Evolutionary conservation across 2,329 filamentous ascomycete species (phyloP).

Genomic region (Acephala macrosclerotiorum): DNA sequence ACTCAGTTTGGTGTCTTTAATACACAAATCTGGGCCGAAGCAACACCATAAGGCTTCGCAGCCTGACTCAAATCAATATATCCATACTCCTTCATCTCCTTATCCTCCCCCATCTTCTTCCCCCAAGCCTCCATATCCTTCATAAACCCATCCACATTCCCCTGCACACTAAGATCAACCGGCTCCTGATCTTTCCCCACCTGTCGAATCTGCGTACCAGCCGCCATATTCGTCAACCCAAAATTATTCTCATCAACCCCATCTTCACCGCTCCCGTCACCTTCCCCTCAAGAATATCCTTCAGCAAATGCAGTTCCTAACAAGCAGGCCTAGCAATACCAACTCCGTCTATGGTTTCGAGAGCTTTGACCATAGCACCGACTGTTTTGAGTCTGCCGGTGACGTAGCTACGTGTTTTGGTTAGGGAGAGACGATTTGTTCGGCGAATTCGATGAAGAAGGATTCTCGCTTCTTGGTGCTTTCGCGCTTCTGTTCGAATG

Average conservation of each 20-base stretch:
- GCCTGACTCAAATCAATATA: slow-evolving; percentile 49
- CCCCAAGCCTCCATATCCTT: slow-evolving; percentile 56
- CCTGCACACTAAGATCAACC: slow-evolving; percentile 56
- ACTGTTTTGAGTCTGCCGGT: slow-evolving; percentile 69
- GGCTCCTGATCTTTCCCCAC: slow-evolving; percentile 60
- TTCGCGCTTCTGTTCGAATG: slow-evolving; percentile 42
- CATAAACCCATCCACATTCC: slow-evolving; percentile 55
- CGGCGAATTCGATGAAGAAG: slow-evolving; percentile 73
- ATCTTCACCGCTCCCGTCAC: slow-evolving; percentile 56
- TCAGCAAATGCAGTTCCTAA: slow-evolving; percentile 52
- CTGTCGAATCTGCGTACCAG: slow-evolving; percentile 46
- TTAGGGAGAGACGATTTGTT: slow-evolving; percentile 54
- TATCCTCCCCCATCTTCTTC: slow-evolving; percentile 49
- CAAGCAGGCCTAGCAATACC: slow-evolving; percentile 55
- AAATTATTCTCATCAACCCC: slow-evolving; percentile 59
- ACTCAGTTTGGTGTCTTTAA: neutral
- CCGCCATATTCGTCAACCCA: slow-evolving; percentile 37
- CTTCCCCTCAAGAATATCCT: slow-evolving; percentile 50
- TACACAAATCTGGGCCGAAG: neutral
- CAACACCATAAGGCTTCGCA: slow-evolving; percentile 32
- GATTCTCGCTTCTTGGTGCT: slow-evolving; percentile 62
- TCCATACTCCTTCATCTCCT: slow-evolving; percentile 49
- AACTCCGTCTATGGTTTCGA: slow-evolving; percentile 56
- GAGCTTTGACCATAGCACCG: slow-evolving; percentile 56
- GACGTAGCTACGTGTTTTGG: slow-evolving; percentile 60